Base-by-base conservation (phyloP, 495 filamentous ascomycete genomes). In the Penicillium odoratum region DNA sequence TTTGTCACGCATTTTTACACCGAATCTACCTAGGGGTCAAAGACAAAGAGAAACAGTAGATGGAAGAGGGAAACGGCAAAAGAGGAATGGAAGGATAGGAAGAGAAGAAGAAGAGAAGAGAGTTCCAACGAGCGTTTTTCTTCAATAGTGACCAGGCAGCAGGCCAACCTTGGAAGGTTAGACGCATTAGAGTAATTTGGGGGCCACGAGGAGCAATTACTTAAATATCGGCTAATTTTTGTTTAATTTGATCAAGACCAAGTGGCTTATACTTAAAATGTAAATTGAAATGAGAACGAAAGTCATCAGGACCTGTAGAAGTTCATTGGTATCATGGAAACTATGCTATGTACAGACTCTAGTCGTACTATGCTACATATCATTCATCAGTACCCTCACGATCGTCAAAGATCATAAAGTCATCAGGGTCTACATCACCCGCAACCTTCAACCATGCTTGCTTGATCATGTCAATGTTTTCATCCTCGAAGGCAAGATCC, bases 401-500 rank as follows among this genome's bases (percentile, higher is more conserved):
- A 55, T 79, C 76, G 18, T 76, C 73, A 60, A 79, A 79, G 10
- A 68, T 72, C 88, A 94, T 90, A 64, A 91, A 94, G 16, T 76
- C 74, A 4, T 74, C 75, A 43, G 75, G 73, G 25, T 49, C 55
- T 34, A 76, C 71, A 16, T 80, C 77, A 16, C 81, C 84, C 57
- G 85, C 74, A 7, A 91, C 75, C 26, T 70, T 64, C 56, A 79
- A 74, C 89, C 89, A 95, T 13, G 81, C 83, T 31, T 79, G 71
- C 54, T 80, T 78, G 18, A 92, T 85, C 26, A 79, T 63, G 13
- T 83, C 80, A 28, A 93, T 67, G 10, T 80, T 71, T 7, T 70
- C 65, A 67, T 95, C 91, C 61, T 91, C 85, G 62, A 93, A 87
- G 4, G 85, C 79, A 15, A 92, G 77, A 54, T 85, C 84, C 30